Percentiles rank a stretch among this genome's conserved stretches.
Conservation (phyloP, 805 yeast genomes). For the Yarrowia hollandica region DNA sequence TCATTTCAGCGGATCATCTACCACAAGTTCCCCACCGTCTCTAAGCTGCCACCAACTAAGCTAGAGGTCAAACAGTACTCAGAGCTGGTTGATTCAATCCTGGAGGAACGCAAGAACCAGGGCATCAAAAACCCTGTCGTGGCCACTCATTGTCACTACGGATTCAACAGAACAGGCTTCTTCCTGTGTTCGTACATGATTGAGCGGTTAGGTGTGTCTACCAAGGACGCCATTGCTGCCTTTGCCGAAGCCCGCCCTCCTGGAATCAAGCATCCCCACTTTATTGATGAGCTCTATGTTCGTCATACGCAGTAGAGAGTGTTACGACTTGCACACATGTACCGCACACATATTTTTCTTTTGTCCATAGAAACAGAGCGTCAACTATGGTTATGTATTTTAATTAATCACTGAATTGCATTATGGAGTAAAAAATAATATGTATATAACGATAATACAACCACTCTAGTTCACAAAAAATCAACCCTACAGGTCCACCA, state of each 20-base stretch:
- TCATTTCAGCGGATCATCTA: slow-evolving; percentile 56
- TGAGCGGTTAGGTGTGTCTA: slow-evolving; percentile 59
- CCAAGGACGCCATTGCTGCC: slow-evolving; percentile 61
- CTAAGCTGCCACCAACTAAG: slow-evolving; percentile 71
- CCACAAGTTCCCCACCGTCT: slow-evolving; percentile 73
- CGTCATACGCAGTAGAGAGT: slow-evolving; percentile 45
- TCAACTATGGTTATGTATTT: slow-evolving; percentile 11
- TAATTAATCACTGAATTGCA: neutral
- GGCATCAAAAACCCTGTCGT: slow-evolving; percentile 44
- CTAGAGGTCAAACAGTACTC: slow-evolving; percentile 59
- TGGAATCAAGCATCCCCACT: slow-evolving; percentile 76
- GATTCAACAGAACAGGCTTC: slow-evolving; percentile 77
- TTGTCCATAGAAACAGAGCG: slow-evolving; percentile 19
- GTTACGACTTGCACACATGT: neutral
- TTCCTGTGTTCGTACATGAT: slow-evolving; percentile 68
- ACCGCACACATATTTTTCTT: neutral
- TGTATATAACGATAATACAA: no score
- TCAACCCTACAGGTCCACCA: no score
- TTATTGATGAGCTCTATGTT: slow-evolving; percentile 68
- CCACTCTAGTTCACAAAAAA: no score
- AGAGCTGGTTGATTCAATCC: slow-evolving; percentile 52
- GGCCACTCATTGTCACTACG: slow-evolving; percentile 79
- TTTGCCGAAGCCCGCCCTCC: slow-evolving; percentile 61
- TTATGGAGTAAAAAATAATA: no score
- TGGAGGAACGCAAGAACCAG: slow-evolving; percentile 37